These are phyloP conservation scores for Globisporangium perplexum DNA, from an alignment of 352 stramenopile species.

Conservation along the genomic window DNA sequence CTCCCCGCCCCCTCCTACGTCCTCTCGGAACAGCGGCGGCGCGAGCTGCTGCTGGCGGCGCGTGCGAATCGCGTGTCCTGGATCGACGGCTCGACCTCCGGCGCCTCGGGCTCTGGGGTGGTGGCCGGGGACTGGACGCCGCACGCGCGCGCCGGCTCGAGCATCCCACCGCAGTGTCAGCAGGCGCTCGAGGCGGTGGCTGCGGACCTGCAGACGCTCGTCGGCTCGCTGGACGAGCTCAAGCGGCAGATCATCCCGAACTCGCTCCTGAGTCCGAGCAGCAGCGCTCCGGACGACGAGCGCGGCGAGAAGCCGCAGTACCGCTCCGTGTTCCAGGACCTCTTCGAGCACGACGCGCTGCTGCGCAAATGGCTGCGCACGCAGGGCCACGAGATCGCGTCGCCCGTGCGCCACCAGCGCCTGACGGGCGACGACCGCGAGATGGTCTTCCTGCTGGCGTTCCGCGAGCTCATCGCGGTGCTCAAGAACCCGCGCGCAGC, in stretches of 20 bases:
- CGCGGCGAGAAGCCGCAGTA: constrained; percentile 8
- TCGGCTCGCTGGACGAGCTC: constrained; percentile 30
- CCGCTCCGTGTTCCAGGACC: constrained; percentile 40
- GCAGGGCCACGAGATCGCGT: constrained; percentile 18
- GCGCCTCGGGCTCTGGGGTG: background rate
- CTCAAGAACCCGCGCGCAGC: constrained; percentile 57
- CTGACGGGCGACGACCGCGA: constrained; percentile 40
- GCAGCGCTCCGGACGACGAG: background rate
- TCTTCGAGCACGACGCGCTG: constrained; percentile 26
- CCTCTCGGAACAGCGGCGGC: constrained; percentile 65
- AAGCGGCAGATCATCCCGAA: constrained; percentile 36
- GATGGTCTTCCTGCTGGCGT: constrained; percentile 53
- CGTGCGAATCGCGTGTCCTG: constrained; percentile 63
- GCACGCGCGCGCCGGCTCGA: constrained; percentile 1
- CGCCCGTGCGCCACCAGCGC: constrained; percentile 13
- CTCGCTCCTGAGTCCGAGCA: background rate
- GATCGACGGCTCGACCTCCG: constrained; percentile 36
- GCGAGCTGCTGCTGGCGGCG: constrained; percentile 65
- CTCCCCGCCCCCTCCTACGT: constrained; percentile 22
- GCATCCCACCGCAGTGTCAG: constrained; percentile 25
- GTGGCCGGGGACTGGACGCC: background rate
- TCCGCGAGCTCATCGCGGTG: constrained; percentile 47
- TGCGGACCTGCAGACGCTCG: constrained; percentile 28
- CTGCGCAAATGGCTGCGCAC: constrained; percentile 41
- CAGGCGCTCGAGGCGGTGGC: constrained; percentile 40